phyloP scores from a whole-genome alignment of 495 filamentous ascomycete genomes.

The Bacidia gigantensis region DNA sequence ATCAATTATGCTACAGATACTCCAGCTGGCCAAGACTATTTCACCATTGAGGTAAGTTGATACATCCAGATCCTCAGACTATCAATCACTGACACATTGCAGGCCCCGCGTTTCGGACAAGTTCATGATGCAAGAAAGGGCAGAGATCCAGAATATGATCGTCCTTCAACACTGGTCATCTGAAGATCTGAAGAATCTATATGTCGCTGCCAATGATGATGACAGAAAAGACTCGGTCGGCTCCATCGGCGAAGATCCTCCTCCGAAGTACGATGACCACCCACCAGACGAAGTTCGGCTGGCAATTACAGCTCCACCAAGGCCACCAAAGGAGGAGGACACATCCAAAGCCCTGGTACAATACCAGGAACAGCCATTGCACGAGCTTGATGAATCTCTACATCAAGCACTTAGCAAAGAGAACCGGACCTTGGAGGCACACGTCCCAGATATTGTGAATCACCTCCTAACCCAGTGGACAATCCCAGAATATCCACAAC shows the following conservation, averaged over 20 bases:
- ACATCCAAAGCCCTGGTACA: constrained; percentile 18
- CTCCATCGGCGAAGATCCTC: constrained; percentile 13
- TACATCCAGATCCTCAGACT: neutral
- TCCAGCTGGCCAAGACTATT: constrained; percentile 27
- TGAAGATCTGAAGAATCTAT: constrained; percentile 29
- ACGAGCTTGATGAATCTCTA: constrained; percentile 24
- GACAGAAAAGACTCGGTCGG: constrained; percentile 15
- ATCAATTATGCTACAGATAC: constrained; percentile 28
- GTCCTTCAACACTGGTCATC: constrained; percentile 33
- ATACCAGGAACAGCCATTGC: constrained; percentile 22
- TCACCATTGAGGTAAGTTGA: constrained; percentile 12
- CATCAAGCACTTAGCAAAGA: constrained; percentile 26
- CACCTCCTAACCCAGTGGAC: constrained; percentile 27
- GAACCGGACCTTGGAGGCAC: constrained; percentile 28
- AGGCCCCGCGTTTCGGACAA: constrained; percentile 18
- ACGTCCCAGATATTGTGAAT: constrained; percentile 26
- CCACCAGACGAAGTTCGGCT: constrained; percentile 8
- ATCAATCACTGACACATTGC: constrained; percentile 9
- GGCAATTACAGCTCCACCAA: constrained; percentile 4
- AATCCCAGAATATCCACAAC: constrained; percentile 7
- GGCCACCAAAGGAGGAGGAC: constrained; percentile 5
- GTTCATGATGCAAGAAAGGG: constrained; percentile 29
- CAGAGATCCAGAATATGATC: constrained; percentile 35
- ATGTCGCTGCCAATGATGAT: constrained; percentile 28
- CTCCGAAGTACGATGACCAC: constrained; percentile 21